phyloP scores from a whole-genome alignment of 73 alveolate species.

The Uronychia binucleata region DNA sequence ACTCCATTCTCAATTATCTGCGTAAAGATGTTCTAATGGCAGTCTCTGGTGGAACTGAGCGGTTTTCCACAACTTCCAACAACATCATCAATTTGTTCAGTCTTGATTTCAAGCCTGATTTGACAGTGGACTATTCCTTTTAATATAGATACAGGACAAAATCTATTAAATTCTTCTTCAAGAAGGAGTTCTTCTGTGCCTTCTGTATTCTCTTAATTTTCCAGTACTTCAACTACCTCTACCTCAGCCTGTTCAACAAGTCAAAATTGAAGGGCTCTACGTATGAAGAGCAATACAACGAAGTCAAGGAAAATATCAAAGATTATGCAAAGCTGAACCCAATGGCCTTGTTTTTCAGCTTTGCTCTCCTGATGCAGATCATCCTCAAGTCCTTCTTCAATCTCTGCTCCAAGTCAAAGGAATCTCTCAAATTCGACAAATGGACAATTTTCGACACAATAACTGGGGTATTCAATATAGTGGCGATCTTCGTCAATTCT shows the following conservation, averaged over 20 bases:
- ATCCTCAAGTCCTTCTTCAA: slow-evolving; percentile 29
- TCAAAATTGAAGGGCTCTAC: background rate
- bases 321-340: slow-evolving; percentile 36
- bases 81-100: slow-evolving; percentile 21
- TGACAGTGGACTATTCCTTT: slow-evolving; percentile 39
- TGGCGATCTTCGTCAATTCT: slow-evolving; percentile 18
- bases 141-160: slow-evolving; percentile 50
- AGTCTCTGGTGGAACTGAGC: slow-evolving; percentile 1
- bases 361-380: slow-evolving; percentile 19
- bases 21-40: slow-evolving; percentile 19
- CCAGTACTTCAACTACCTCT: slow-evolving; percentile 18
- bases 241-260: slow-evolving; percentile 9
- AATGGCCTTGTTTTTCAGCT: slow-evolving; percentile 23
- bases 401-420: background rate
- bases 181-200: slow-evolving; percentile 45
- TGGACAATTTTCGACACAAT: slow-evolving; percentile 56
- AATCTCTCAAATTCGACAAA: slow-evolving; percentile 34
- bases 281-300: background rate
- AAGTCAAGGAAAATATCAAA: slow-evolving; percentile 21
- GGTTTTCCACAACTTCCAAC: too few relatives aligned
- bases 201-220: slow-evolving; percentile 26
- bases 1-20: slow-evolving; percentile 34
- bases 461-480: slow-evolving; percentile 24
- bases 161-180: slow-evolving; percentile 25
- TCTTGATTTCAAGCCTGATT: slow-evolving; percentile 48